Conservation (phyloP, 768 basidiomycete species). For the Naganishia vaughanmartiniae region DNA sequence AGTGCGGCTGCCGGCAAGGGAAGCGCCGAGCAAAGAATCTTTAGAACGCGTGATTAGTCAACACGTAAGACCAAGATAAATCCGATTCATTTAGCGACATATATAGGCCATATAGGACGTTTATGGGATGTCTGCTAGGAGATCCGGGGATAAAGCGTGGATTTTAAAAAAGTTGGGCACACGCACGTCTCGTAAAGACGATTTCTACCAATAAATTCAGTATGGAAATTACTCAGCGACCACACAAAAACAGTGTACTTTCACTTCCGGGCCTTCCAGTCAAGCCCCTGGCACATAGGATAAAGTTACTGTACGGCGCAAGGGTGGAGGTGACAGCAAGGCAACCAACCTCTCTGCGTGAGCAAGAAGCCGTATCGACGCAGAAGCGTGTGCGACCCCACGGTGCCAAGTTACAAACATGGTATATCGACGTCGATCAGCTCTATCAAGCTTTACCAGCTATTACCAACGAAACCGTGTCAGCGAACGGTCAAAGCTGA, state of each 20-base stretch:
- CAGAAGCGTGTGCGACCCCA: neutral
- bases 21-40: neutral
- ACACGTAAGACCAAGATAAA: slow-evolving; percentile 2
- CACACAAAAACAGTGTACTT: neutral
- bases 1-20: slow-evolving; percentile 8
- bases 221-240: neutral
- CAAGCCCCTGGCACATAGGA: neutral
- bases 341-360: neutral
- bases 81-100: neutral
- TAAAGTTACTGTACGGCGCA: neutral
- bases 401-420: neutral
- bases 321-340: neutral
- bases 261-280: neutral
- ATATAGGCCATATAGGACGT: neutral
- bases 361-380: neutral
- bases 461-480: too few relatives aligned
- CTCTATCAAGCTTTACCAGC: too few relatives aligned
- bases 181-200: too few relatives aligned
- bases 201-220: too few relatives aligned
- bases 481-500: too few relatives aligned
- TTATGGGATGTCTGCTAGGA: too few relatives aligned
- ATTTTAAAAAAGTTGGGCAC: too few relatives aligned
- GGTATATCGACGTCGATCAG: too few relatives aligned
- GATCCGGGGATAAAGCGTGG: too few relatives aligned
- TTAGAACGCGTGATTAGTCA: slow-evolving; percentile 11